Evolutionary conservation across 768 basidiomycete genomes (phyloP).

Genomic region (Bullera alba): DNA sequence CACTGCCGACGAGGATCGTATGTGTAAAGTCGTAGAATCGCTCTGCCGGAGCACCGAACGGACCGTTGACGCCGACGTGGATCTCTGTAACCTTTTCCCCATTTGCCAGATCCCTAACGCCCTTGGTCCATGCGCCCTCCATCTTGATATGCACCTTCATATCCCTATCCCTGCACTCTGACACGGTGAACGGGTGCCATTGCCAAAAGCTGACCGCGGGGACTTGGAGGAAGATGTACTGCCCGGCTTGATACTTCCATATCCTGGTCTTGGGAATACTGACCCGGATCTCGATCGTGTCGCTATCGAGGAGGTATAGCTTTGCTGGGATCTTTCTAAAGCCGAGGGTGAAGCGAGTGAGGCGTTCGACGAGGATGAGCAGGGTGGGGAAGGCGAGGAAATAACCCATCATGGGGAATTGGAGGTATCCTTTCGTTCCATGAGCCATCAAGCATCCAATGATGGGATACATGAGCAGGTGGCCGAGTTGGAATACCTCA

Average conservation of each 20-base stretch:
- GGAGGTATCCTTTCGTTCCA: slow-evolving; percentile 12
- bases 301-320: slow-evolving; percentile 9
- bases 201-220: slow-evolving; percentile 7
- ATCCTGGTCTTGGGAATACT: background rate
- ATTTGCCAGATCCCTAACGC: slow-evolving; percentile 3
- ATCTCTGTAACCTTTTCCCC: slow-evolving; percentile 1
- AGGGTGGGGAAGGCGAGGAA: slow-evolving; percentile 25
- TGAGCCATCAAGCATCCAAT: slow-evolving; percentile 20
- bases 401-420: slow-evolving; percentile 24
- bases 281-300: slow-evolving; percentile 14
- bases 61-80: slow-evolving; percentile 17
- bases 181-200: slow-evolving; percentile 25
- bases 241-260: slow-evolving; percentile 19
- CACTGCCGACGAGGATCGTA: slow-evolving; percentile 18
- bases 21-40: slow-evolving; percentile 24
- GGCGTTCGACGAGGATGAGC: slow-evolving; percentile 15
- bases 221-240: slow-evolving; percentile 20
- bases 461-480: slow-evolving; percentile 27
- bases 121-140: slow-evolving; percentile 20
- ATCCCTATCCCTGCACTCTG: slow-evolving; percentile 7
- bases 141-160: slow-evolving; percentile 22
- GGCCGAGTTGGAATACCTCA: slow-evolving; percentile 21
- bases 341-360: slow-evolving; percentile 6
- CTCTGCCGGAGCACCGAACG: slow-evolving; percentile 24
- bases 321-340: slow-evolving; percentile 11